Conservation (phyloP, 371 early-diverging fungal species). For the Haplosporangium sp. region DNA sequence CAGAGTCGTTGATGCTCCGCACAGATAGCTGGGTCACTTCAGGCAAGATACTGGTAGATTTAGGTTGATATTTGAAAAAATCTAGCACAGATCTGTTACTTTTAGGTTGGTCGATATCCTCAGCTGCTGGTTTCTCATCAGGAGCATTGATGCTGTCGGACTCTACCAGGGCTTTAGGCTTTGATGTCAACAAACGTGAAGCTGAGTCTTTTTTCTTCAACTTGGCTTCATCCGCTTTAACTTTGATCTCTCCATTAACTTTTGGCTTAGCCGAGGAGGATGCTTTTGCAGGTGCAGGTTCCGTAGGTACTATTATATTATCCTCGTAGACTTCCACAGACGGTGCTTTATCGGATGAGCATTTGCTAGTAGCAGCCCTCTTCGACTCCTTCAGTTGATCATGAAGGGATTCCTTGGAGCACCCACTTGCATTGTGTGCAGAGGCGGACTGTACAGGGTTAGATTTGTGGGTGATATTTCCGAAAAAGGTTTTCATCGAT, state of each 20-base stretch:
- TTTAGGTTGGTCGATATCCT: not conserved
- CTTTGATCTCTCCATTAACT: not conserved
- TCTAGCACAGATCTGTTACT: constrained; percentile 18
- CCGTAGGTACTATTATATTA: not conserved
- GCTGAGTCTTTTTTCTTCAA: not conserved
- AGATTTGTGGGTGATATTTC: not conserved
- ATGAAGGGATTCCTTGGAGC: not conserved
- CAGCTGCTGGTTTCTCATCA: not conserved
- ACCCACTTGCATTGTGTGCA: not conserved
- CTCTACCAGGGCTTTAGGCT: not conserved
- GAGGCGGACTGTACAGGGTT: not conserved
- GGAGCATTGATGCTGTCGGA: not conserved
- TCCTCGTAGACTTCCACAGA: not conserved
- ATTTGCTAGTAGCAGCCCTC: not conserved
- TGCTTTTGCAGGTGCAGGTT: not conserved
- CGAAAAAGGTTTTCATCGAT: not conserved
- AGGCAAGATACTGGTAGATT: not conserved
- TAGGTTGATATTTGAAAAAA: constrained; percentile 15
- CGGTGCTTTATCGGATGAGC: not conserved
- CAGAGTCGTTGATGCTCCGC: not conserved
- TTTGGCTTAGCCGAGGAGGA: not conserved
- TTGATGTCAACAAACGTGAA: not conserved
- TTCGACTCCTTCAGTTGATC: not conserved
- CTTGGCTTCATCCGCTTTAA: not conserved
- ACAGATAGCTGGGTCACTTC: not conserved